Conservation (phyloP, 805 yeast genomes). For the Ogataea angusta region DNA sequence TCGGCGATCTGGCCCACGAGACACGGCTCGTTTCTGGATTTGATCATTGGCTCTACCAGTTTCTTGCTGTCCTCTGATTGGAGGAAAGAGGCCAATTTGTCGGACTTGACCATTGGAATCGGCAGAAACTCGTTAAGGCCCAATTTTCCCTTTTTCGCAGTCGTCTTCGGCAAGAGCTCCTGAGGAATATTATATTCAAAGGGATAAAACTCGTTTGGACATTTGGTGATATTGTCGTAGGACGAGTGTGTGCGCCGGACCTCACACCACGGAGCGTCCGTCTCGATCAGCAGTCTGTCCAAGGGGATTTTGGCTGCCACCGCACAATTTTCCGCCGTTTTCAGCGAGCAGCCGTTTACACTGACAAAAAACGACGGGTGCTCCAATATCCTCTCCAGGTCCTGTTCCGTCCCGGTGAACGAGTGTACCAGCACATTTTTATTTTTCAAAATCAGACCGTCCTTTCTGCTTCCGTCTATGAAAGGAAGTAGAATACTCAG, state of each 20-base stretch:
- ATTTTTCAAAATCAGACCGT: slow-evolving; percentile 30
- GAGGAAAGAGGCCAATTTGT: slow-evolving; percentile 34
- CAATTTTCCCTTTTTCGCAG: slow-evolving; percentile 20
- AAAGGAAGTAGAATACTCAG: slow-evolving; percentile 60
- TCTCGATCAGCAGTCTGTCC: slow-evolving; percentile 73
- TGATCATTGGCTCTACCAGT: slow-evolving; percentile 48
- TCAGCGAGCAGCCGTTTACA: slow-evolving; percentile 90
- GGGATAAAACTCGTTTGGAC: slow-evolving; percentile 60
- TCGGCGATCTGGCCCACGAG: slow-evolving; percentile 76
- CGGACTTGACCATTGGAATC: slow-evolving; percentile 63
- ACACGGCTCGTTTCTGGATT: slow-evolving; percentile 92
- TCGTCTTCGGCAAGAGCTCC: slow-evolving; percentile 9
- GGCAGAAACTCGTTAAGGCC: slow-evolving; percentile 53
- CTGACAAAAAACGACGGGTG: slow-evolving; percentile 66
- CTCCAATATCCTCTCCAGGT: slow-evolving; percentile 52
- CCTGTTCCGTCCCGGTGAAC: slow-evolving; percentile 78
- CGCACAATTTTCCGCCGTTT: slow-evolving; percentile 66
- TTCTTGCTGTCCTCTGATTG: slow-evolving; percentile 28
- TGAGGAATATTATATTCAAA: slow-evolving; percentile 19
- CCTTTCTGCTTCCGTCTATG: slow-evolving; percentile 40
- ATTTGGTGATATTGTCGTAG: slow-evolving; percentile 49
- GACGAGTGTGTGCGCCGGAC: slow-evolving; percentile 80
- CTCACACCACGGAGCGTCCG: slow-evolving; percentile 99
- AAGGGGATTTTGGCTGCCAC: slow-evolving; percentile 69
- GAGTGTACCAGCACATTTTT: slow-evolving; percentile 87